These are phyloP conservation scores for Scorias spongiosa DNA, from an alignment of 2,329 filamentous ascomycete genomes.

Conservation along the genomic window DNA sequence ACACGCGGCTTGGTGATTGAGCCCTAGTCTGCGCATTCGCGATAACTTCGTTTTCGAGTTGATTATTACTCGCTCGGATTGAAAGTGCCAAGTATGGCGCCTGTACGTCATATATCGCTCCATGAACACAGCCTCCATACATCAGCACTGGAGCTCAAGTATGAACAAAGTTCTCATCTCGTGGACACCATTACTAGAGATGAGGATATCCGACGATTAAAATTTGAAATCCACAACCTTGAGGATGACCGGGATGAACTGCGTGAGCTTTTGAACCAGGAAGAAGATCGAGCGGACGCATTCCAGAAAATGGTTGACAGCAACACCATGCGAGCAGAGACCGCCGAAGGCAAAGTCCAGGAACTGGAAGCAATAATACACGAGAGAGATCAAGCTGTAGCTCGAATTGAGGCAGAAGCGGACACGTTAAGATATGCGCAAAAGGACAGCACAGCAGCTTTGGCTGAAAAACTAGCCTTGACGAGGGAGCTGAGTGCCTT, in stretches of 20 bases:
- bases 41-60: too few species aligned
- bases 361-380: constrained; percentile 37
- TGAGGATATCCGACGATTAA: constrained; percentile 57
- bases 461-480: constrained; percentile 50
- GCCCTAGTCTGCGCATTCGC: too few species aligned
- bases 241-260: constrained; percentile 59
- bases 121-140: constrained; percentile 37
- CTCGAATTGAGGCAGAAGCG: constrained; percentile 53
- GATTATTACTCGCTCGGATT: too few species aligned
- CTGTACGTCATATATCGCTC: constrained; percentile 10
- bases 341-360: constrained; percentile 30
- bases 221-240: constrained; percentile 55
- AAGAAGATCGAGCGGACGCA: constrained; percentile 44
- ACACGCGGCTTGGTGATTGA: neutral
- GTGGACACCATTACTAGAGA: constrained; percentile 56
- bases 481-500: constrained; percentile 43
- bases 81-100: neutral
- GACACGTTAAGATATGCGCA: constrained; percentile 50
- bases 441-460: constrained; percentile 53
- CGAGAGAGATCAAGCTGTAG: constrained; percentile 37
- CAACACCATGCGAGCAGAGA: constrained; percentile 30
- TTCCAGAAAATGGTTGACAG: constrained; percentile 37
- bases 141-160: constrained; percentile 49
- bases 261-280: constrained; percentile 44
- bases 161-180: constrained; percentile 49